Percentiles rank a stretch among this genome's conserved stretches.
phyloP scores from a whole-genome alignment of 2,329 filamentous ascomycete species.

The Akanthomyces muscarius region DNA sequence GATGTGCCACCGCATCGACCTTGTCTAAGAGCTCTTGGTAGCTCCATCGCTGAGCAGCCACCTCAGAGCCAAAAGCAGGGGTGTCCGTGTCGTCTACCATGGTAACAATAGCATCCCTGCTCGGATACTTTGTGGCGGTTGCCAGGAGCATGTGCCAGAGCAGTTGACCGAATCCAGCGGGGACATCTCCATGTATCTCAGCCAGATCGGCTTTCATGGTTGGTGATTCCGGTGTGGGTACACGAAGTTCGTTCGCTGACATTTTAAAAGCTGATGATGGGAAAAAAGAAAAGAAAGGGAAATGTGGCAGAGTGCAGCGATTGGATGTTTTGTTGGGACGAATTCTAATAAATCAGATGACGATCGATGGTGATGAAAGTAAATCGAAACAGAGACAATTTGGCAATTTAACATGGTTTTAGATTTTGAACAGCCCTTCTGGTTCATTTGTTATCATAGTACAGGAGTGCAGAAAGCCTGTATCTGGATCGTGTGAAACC shows the following conservation, averaged over 20 bases:
- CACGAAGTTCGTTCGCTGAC: neutral
- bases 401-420: neutral
- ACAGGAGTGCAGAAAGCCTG: neutral
- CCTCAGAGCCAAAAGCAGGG: neutral
- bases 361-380: neutral
- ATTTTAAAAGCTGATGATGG: neutral
- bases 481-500: conserved; percentile 13
- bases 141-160: conserved; percentile 33
- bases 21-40: conserved; percentile 27
- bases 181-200: conserved; percentile 27
- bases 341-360: neutral
- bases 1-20: conserved; percentile 20
- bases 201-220: conserved; percentile 19
- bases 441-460: neutral
- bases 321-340: neutral
- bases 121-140: conserved; percentile 27
- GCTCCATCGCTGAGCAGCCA: conserved; percentile 23
- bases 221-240: neutral
- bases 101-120: conserved; percentile 36
- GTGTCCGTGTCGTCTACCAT: conserved; percentile 13
- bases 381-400: neutral
- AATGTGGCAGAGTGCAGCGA: neutral
- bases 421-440: neutral
- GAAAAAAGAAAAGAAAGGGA: neutral
- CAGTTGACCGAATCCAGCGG: conserved; percentile 27